phyloP scores from a whole-genome alignment of 257 asterid species.

The Lycium barbarum region DNA sequence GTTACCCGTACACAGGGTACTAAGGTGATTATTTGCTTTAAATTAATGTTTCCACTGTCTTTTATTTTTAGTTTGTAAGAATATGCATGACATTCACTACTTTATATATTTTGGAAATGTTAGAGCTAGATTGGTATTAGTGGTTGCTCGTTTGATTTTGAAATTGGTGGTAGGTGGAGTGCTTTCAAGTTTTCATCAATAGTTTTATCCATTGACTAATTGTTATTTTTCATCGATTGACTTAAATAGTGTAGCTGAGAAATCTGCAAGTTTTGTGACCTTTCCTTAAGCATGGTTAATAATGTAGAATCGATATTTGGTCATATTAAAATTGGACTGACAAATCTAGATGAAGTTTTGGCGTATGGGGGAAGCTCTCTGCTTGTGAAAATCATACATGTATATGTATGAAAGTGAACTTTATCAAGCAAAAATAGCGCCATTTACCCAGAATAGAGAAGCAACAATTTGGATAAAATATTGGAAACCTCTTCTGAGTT shows the following conservation, averaged over 20 bases:
- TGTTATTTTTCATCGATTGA: neutral
- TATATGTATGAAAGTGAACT: neutral
- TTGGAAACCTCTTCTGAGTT: no score
- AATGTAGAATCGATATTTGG: neutral
- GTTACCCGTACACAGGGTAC: constrained; percentile 26
- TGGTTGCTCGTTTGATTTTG: neutral
- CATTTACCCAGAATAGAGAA: neutral
- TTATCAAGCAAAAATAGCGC: neutral
- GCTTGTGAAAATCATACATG: neutral
- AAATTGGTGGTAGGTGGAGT: neutral
- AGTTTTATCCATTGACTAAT: neutral
- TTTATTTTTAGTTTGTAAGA: neutral
- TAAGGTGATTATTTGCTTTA: neutral
- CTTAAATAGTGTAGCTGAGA: no score
- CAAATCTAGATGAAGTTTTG: neutral
- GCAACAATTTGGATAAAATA: no score
- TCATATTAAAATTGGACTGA: neutral
- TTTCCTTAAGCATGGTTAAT: neutral
- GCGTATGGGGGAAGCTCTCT: neutral
- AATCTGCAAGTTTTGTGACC: neutral
- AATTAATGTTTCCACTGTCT: neutral
- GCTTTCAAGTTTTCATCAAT: neutral
- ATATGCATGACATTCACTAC: neutral
- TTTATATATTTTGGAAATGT: neutral
- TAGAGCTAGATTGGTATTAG: neutral